These are phyloP conservation scores for Aspergillus intermedius DNA, from an alignment of 2,329 filamentous ascomycete genomes.

Conservation along the genomic window DNA sequence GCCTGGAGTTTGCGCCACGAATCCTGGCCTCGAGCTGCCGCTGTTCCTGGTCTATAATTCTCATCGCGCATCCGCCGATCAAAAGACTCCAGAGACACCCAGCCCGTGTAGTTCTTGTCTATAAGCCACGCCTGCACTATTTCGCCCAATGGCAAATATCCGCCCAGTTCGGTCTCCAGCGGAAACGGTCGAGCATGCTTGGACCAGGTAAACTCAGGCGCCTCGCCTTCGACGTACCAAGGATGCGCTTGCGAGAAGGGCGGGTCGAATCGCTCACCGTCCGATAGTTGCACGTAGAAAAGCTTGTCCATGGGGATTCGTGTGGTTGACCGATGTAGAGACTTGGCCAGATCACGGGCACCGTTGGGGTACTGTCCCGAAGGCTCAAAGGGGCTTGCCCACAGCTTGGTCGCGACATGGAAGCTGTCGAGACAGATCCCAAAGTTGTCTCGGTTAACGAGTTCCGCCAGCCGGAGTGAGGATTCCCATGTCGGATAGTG, in stretches of 20 bases:
- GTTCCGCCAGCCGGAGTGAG: constrained; percentile 18
- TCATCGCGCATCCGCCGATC: constrained; percentile 22
- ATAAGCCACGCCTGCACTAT: constrained; percentile 23
- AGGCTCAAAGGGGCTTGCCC: constrained; percentile 21
- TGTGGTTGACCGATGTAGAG: constrained; percentile 15
- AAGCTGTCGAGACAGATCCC: constrained; percentile 34
- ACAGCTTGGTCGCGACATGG: constrained; percentile 27
- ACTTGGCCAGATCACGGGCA: constrained; percentile 13
- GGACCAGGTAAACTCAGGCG: constrained; percentile 24
- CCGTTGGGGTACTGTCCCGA: constrained; percentile 20
- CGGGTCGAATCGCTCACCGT: constrained; percentile 28
- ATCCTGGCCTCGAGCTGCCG: constrained; percentile 13
- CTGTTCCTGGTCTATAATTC: constrained; percentile 8
- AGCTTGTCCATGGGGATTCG: constrained; percentile 23
- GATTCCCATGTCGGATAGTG: constrained; percentile 29
- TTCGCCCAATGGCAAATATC: constrained; percentile 23
- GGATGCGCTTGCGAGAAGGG: constrained; percentile 24
- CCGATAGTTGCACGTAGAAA: constrained; percentile 32
- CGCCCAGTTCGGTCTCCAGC: constrained; percentile 19
- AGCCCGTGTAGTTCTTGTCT: constrained; percentile 23
- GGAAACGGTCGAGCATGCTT: constrained; percentile 28
- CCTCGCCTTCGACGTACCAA: constrained; percentile 23
- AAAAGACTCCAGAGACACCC: constrained; percentile 30
- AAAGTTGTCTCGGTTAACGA: constrained; percentile 29
- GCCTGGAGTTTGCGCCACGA: constrained; percentile 15